Base-by-base conservation (phyloP, 2,329 filamentous ascomycete genomes). In the Alternaria angustiovoidea region DNA sequence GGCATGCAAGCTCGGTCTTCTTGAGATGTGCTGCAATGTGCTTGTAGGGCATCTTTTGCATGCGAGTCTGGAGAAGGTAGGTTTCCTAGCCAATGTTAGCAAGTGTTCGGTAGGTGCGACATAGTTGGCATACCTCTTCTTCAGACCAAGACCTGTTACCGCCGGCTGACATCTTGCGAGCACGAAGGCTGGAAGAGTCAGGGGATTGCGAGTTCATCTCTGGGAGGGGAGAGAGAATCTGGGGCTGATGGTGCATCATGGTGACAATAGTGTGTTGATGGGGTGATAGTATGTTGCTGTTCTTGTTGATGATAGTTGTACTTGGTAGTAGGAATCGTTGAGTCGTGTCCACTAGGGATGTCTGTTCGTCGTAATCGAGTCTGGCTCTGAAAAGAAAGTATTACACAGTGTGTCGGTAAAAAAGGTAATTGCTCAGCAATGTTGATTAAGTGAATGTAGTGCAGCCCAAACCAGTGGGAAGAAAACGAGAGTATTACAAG, bases 1-100 rank as follows among this genome's bases (percentile, higher is more conserved):
- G 91, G 81, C 92, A 96, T 48, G 92, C 92, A 61, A 95, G 84
- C 81, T 95, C 92, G 0, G 92, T 95, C 84, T 95, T 96, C 81
- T 93, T 92, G 68, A 95, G 82, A 71, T 94, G 90, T 60, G 89
- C 87, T 59, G 92, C 92, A 75, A 95, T 95, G 77, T 94, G 91
- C 84, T 94, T 95, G 81, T 95, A 95, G 0, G 92, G 92, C 88
- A 94, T 93, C 81, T 94, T 94, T 73, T 94, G 91, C 72, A 92
- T 87, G 59, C 92, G 90, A 62, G 91, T 94, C 79, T 93, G 91
- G 62, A 95, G 86, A 55, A 95, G 88, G 78, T 94, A 95, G 59
- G 89, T 86, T 81, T 95, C 92, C 91, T 94, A 65, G 63, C 48
- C 36, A n/a, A 11, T 58, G 70, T 76, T 51, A 77, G 68, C 14